Base-by-base conservation (phyloP, 352 stramenopile genomes). In the Pythium brassicae region DNA sequence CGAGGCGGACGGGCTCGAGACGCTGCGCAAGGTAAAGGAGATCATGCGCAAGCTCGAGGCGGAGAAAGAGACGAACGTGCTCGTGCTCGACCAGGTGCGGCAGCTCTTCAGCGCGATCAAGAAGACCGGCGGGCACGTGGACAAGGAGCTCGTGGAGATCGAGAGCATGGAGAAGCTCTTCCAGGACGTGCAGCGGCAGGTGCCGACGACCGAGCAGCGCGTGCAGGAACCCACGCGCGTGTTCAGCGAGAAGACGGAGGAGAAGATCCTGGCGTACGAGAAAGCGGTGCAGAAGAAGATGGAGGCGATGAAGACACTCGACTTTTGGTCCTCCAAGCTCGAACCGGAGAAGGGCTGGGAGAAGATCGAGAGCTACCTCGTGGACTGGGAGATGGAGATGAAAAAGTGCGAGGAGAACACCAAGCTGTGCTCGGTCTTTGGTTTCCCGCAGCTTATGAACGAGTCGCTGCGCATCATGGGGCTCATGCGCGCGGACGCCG, bases 371-470 rank as follows among this genome's bases (percentile, higher is more conserved):
- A 84, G 61, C 25, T 92, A 92, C 42, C 63, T 92, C 6, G 68
- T 87, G 1, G 80, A 91, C 47, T 94, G 82, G 72, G 87, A 92
- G 8, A 87, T 87, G 51, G 94, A 98, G 61, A 92, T 87, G 74
- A 87, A 90, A 46, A 87, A 89, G 45, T 86, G 97, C 43, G 91
- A 97, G 34, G 87, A 96, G 54, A 98, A 97, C 61, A 85, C 77
- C 6, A 81, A 96, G 48, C 52, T 98, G 22, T 98, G 92, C 66
- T 74, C 72, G 17, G 94, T 97, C 32, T 98, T 98, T 68, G 94
- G 96, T 2, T 97, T 98, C 56, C 89, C 94, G 10, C 89, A 97
- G 44, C 71, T 97, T 15, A 98, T 98, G 70, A 89, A 97, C 64
- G 76, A 92, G 53, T 91, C 90, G 11, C 63, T 87, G 27, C 66